A percentile compares a stretch with the other conserved stretches of the same genome.
phyloP scores from a whole-genome alignment of 345 rosid species.

The Eucalyptus victrix region DNA sequence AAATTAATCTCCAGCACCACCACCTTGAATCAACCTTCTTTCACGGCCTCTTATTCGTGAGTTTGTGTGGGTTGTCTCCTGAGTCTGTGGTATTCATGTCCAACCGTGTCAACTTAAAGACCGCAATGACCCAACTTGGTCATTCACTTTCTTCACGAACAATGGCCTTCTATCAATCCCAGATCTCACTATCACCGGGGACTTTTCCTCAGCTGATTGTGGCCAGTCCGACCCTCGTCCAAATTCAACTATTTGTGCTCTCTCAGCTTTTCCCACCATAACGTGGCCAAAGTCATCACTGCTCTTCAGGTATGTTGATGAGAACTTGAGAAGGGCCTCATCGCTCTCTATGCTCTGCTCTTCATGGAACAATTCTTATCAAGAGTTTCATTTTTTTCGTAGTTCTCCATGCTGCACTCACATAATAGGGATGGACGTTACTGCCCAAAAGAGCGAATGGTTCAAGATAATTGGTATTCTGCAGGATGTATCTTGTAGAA shows the following conservation, averaged over 20 bases:
- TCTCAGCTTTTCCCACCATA: constrained; percentile 1
- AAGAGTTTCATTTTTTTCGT: background rate
- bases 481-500: background rate
- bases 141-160: background rate
- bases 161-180: constrained; percentile 3
- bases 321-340: background rate
- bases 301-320: background rate
- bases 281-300: background rate
- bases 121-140: background rate
- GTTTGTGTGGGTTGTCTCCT: background rate
- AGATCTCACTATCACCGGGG: background rate
- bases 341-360: background rate
- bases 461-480: background rate
- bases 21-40: background rate
- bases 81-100: background rate
- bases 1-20: background rate
- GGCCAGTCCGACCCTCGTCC: constrained; percentile 6
- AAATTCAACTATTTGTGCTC: constrained; percentile 17
- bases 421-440: background rate
- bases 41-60: background rate
- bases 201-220: background rate
- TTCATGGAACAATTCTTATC: background rate
- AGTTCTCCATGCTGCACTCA: background rate
- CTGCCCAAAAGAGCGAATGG: background rate
- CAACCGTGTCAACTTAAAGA: background rate